Percentiles rank a stretch among this genome's conserved stretches.
phyloP scores from a whole-genome alignment of 208 protist species.

The Trypanosoma boissoni region DNA sequence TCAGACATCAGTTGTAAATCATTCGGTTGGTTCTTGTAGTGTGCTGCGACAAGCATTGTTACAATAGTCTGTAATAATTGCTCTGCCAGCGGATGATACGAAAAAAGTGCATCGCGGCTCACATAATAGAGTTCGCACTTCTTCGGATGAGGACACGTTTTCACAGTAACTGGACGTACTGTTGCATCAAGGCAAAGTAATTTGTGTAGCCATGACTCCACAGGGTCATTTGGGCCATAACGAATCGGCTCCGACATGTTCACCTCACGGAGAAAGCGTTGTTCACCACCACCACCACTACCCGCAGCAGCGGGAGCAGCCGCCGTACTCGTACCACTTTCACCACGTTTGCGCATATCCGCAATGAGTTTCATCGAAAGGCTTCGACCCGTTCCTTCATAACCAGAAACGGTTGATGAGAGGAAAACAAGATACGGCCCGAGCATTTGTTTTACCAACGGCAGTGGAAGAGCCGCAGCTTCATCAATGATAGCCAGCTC shows the following conservation, averaged over 20 bases:
- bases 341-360: slow-evolving; percentile 91
- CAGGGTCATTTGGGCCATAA: slow-evolving; percentile 94
- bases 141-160: slow-evolving; percentile 88
- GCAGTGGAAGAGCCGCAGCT: slow-evolving; percentile 99
- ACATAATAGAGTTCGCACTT: slow-evolving; percentile 98
- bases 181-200: slow-evolving; percentile 98
- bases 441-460: slow-evolving; percentile 95
- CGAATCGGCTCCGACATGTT: slow-evolving; percentile 97
- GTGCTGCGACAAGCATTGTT: slow-evolving; percentile 93
- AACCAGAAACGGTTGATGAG: slow-evolving; percentile 99
- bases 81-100: slow-evolving; percentile 94
- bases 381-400: slow-evolving; percentile 98
- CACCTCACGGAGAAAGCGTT: slow-evolving; percentile 93
- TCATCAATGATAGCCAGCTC: slow-evolving; percentile 99
- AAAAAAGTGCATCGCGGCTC: slow-evolving; percentile 99
- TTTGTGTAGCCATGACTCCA: slow-evolving; percentile 98
- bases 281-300: slow-evolving; percentile 4
- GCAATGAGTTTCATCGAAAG: slow-evolving; percentile 99
- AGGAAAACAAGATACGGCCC: slow-evolving; percentile 99
- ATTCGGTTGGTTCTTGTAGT: slow-evolving; percentile 99
- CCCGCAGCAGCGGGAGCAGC: slow-evolving; percentile 9
- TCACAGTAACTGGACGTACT: slow-evolving; percentile 38
- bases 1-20: slow-evolving; percentile 99
- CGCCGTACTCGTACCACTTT: neutral
- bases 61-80: slow-evolving; percentile 96